Percentiles rank a stretch among this genome's conserved stretches.
Evolutionary conservation across 2,329 filamentous ascomycete species (phyloP).

Genomic region (Trichoderma simmonsii): DNA sequence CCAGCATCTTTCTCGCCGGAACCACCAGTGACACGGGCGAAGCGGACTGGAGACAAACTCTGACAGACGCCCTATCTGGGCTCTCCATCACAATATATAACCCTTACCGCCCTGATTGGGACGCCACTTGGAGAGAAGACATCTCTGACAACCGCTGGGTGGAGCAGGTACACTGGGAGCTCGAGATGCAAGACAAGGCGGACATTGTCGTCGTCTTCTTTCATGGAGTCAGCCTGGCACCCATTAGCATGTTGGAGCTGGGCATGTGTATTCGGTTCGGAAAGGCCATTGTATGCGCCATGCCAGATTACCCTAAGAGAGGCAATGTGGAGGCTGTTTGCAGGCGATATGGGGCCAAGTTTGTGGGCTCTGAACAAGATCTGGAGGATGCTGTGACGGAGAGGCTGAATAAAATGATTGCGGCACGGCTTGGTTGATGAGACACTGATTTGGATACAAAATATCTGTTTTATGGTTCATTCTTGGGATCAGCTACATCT

Average conservation of each 20-base stretch:
- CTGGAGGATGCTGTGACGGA: slow-evolving; percentile 37
- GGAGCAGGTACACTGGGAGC: slow-evolving; percentile 60
- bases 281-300: slow-evolving; percentile 53
- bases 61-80: slow-evolving; percentile 41
- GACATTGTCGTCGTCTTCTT: slow-evolving; percentile 58
- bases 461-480: not conserved
- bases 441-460: no score
- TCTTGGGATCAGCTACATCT: not conserved
- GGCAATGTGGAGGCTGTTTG: slow-evolving; percentile 61
- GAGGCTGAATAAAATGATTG: slow-evolving; percentile 19
- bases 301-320: slow-evolving; percentile 51
- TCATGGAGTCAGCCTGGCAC: slow-evolving; percentile 48
- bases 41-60: slow-evolving; percentile 49
- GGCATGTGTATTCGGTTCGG: slow-evolving; percentile 47
- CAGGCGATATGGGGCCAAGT: slow-evolving; percentile 42
- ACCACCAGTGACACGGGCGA: slow-evolving; percentile 44
- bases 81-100: slow-evolving; percentile 55
- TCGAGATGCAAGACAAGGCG: slow-evolving; percentile 51
- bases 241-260: slow-evolving; percentile 59
- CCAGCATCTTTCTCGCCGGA: slow-evolving; percentile 57
- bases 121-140: slow-evolving; percentile 50
- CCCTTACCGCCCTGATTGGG: slow-evolving; percentile 56
- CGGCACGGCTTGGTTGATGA: not conserved
- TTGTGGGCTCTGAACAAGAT: slow-evolving; percentile 42
- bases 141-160: slow-evolving; percentile 44